Evolutionary conservation across 768 basidiomycete species (phyloP), one percentile per base, ranked within the genome.

Genomic region (Dentipellis sp.): DNA sequence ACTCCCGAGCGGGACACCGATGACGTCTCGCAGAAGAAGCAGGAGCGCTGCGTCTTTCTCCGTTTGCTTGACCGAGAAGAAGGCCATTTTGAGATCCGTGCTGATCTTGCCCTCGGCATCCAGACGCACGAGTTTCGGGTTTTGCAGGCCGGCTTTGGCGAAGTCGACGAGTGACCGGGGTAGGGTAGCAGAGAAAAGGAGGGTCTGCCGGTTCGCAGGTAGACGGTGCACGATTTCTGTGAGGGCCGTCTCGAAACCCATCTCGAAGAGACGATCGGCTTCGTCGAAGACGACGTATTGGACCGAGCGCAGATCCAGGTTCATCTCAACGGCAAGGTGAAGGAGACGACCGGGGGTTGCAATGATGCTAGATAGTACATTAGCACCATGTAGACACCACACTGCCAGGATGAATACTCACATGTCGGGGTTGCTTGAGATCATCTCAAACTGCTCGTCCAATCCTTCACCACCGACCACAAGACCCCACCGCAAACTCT

Each of bases 271-370:
- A 36, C 97, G 87, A 69, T 99, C 97, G 0, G 97, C 97, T 71
- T 99, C 97, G 66, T 99, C 97, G 64, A 97, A 97, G 21, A 98
- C 90, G 58, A 94, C 83, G 58, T 90, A 92, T 71, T 94, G 84
- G 5, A 94, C 76, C 0, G 88, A 85, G 52, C 87, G 83, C 23
- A 99, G 75, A 66, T 95, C 92, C 50, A 97, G 74, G 59, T 88
- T 89, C 95, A 98, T 98, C 73, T 99, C 97, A 51, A 98, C 90
- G 52, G 90, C 79, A 21, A 99, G 78, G 72, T 99, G 97, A n/a
- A 99, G 81, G 36, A 99, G 76, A 60, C 97, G 93, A 58, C 97
- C 97, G 16, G 97, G 97, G 10, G 97, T 99, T 21, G 97, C 95
- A 62, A 99, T 95, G 60, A 99, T 89, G 17, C 94, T 97, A 62